phyloP scores from a whole-genome alignment of 768 basidiomycete species.

The Rhizopogon salebrosus region DNA sequence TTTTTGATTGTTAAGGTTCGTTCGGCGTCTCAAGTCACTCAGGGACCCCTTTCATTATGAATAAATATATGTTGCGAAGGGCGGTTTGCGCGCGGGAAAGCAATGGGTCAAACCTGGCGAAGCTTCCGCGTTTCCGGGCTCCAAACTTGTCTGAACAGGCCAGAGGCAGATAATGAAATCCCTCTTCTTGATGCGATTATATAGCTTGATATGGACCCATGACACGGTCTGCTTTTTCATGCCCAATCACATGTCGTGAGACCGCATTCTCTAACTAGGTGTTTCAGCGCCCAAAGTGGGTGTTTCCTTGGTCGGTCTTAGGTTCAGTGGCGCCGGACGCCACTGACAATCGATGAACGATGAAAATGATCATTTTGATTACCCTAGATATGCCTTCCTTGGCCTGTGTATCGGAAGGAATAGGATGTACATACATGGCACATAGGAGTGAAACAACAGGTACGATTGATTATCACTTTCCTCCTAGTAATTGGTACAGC shows the following conservation, averaged over 20 bases:
- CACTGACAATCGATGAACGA: neutral
- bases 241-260: neutral
- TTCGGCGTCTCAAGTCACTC: neutral
- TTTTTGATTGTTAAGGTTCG: neutral
- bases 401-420: neutral
- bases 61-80: neutral
- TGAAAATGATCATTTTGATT: neutral
- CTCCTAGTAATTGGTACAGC: neutral
- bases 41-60: neutral
- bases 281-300: neutral
- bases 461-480: neutral
- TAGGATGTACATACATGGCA: neutral
- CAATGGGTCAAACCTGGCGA: neutral
- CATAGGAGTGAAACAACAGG: neutral
- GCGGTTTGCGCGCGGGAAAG: constrained; percentile 2
- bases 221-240: too few relatives aligned
- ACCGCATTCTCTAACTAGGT: neutral
- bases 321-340: neutral
- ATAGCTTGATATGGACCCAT: too few relatives aligned
- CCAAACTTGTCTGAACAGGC: neutral
- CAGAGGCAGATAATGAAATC: neutral
- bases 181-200: too few relatives aligned
- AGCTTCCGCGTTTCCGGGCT: neutral
- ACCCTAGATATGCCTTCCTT: neutral
- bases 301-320: neutral